Evolutionary conservation across 139 green algal species (phyloP).

Genomic region (Zygnema circumcarinatum): DNA sequence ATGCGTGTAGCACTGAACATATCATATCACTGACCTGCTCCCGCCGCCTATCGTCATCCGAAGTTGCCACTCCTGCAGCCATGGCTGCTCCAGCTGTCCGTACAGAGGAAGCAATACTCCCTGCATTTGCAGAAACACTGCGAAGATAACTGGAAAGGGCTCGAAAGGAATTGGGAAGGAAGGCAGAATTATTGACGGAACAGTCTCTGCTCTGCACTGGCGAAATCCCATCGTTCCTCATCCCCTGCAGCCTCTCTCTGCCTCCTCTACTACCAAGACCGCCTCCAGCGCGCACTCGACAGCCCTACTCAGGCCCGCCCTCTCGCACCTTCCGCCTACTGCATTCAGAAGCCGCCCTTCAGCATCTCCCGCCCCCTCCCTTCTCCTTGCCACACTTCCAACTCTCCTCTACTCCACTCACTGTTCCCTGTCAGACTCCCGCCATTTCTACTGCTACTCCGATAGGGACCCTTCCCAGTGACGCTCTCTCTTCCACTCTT

Average conservation of each 20-base stretch:
- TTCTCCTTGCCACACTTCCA: too few relatives aligned
- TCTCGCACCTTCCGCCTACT: neutral
- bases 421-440: too few relatives aligned
- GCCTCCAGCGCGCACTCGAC: too few relatives aligned
- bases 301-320: neutral
- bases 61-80: conserved; percentile 2
- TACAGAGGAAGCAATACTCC: conserved; percentile 24
- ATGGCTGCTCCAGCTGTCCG: conserved; percentile 30
- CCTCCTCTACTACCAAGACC: too few relatives aligned
- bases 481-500: too few relatives aligned
- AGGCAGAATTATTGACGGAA: neutral
- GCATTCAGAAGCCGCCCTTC: neutral
- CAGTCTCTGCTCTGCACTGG: neutral
- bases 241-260: too few relatives aligned
- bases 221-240: conserved; percentile 18
- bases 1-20: too few relatives aligned
- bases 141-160: conserved; percentile 40
- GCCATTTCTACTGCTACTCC: too few relatives aligned
- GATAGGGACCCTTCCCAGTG: too few relatives aligned
- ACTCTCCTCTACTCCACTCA: too few relatives aligned
- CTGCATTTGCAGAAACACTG: conserved; percentile 18
- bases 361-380: too few relatives aligned
- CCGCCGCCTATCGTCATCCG: conserved; percentile 21
- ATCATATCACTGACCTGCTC: too few relatives aligned
- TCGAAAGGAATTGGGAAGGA: conserved; percentile 17